Base-by-base conservation (phyloP, 805 yeast species). In the Saccharomycopsis malanga region DNA sequence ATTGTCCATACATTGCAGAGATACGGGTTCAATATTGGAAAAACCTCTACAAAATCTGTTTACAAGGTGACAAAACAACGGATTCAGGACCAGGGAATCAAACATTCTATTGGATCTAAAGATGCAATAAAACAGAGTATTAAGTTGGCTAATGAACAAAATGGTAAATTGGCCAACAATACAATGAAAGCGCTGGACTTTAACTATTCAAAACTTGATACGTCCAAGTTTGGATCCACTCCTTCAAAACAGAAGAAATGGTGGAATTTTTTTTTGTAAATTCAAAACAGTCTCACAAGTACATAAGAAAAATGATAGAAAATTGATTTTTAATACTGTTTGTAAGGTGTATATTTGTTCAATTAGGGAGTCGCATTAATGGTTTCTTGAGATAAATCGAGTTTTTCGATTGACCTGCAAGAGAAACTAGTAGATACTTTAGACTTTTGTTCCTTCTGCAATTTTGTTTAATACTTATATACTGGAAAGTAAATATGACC, bases 1-100 rank as follows among this genome's bases (percentile, higher is more conserved):
- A 72, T 87, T 2, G 95, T 87, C 4, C 69, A 64, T 44, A 60
- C 68, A 40, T 71, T 91, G 53, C 76, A 84, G 49, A 66, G 73
- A 20, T 79, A 87, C 84, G 96, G 96, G 1, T 87, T 86, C 68
- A 78, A 80, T 48, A 77, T 86, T 49, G 91, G 86, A 7, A 32
- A 17, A 18, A 37, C 40, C 7, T 21, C 27, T 4, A 37, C 40
- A 7, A 9, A 15, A 5, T 22, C 23, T 5, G 40, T 37, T 6
- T 37, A 37, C 22, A 17, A 9, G 6, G 40, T 37, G 5, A 37
- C 40, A 9, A 37, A 17, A 18, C 20, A 42, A 10, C 18, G 21
- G 17, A 34, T 42, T n/a, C 30, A 42, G 30, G 40, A 32, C 18
- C 40, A 34, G 4, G 45, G 45, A n/a, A n/a, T 42, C 21, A 22